Base-by-base conservation (phyloP, 179 eudicot genomes). In the Nepenthes alata region DNA sequence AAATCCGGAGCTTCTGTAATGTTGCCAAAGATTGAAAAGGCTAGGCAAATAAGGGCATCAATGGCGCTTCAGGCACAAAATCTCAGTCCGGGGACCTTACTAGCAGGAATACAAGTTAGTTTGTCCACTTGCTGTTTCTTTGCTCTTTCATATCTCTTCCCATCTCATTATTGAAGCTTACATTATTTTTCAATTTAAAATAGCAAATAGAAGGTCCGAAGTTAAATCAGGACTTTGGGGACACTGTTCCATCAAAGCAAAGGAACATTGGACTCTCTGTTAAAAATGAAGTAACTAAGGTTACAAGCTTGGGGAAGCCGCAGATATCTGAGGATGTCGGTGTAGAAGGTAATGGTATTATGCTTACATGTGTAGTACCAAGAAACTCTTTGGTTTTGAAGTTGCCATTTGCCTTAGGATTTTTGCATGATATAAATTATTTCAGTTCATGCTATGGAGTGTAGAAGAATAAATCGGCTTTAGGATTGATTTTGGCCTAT, bases 191-290 rank as follows among this genome's bases (percentile, higher is more conserved):
- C 35, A 45, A 7, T 16, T 55, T 47, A 25, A 10, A 45, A 64
- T 66, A 85, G 88, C 70, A 72, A 61, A 39, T 72, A 67, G 93
- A 84, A 60, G 83, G 78, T 67, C 80, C 74, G 52, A 76, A 70
- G 63, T 64, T 79, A 58, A 84, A 83, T 67, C 86, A 80, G 68
- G 91, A 83, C 57, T 84, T 73, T 61, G 91, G 85, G 61, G 91
- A 79, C 70, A 89, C 98, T 58, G 86, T 91, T 70, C 98, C 95
- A 51, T 89, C 98, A 60, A 86, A 75, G 75, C 87, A 78, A 70
- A 73, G 67, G 55, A 74, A 76, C 51, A 72, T 68, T 67, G 81
- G 63, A 50, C 71, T 67, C 66, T 61, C 74, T 36, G 62, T 59
- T 65, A 44, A 74, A 53, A 55, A 54, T 60, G 76, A 60, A 71